Conservation (phyloP, 495 filamentous ascomycete genomes). For the Talaromyces thailandensis region DNA sequence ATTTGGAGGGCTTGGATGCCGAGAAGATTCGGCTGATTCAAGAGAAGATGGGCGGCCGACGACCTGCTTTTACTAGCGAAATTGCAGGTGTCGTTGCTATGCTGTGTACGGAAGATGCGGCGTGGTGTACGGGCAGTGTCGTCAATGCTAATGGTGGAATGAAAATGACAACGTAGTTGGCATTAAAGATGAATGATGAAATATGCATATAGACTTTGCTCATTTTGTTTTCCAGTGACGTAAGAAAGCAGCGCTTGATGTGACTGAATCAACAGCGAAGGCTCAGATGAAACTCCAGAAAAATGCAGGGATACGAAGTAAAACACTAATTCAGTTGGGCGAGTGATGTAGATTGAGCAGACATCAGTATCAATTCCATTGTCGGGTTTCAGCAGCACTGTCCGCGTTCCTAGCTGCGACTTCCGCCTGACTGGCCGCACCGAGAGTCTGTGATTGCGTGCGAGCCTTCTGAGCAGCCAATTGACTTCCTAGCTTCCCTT, state of each 20-base stretch:
- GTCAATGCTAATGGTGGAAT: conserved; percentile 86
- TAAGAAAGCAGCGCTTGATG: neutral
- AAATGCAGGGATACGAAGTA: neutral
- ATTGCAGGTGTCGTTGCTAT: conserved; percentile 80
- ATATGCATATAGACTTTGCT: neutral
- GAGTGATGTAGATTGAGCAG: neutral
- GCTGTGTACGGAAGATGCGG: conserved; percentile 64
- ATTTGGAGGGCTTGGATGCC: conserved; percentile 44
- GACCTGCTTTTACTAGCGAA: conserved; percentile 64
- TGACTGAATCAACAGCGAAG: neutral
- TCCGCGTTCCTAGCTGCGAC: conserved; percentile 50
- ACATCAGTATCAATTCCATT: conserved; percentile 35
- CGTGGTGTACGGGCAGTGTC: conserved; percentile 78
- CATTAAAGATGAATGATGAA: neutral
- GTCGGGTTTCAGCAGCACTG: conserved; percentile 35
- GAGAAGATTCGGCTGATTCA: conserved; percentile 51
- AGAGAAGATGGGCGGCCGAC: conserved; percentile 52
- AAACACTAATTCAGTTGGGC: neutral
- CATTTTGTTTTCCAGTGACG: neutral
- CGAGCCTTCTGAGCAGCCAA: conserved; percentile 58
- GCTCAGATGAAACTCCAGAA: neutral
- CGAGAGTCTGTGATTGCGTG: conserved; percentile 50
- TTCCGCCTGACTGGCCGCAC: conserved; percentile 46
- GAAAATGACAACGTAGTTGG: conserved; percentile 41
- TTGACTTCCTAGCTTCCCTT: conserved; percentile 52